These are phyloP conservation scores for Solanum corneliomulleri DNA, from an alignment of 257 asterid species.

Conservation along the genomic window DNA sequence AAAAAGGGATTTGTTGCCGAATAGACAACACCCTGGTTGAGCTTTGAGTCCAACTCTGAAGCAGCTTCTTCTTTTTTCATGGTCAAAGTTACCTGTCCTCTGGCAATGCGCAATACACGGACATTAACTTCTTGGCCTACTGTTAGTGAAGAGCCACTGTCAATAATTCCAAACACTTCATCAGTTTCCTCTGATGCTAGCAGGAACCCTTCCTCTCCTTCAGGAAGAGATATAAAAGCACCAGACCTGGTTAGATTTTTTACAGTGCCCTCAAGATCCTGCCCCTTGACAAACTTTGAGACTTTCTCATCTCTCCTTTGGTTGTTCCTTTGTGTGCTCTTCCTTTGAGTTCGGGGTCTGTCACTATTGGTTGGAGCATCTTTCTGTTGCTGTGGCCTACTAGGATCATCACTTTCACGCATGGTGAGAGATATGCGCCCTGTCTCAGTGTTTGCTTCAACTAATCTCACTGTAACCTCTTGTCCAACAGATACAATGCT, in stretches of 20 bases:
- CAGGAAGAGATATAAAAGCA: slow-evolving; percentile 84
- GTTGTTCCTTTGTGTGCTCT: slow-evolving; percentile 28
- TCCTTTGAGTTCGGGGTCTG: slow-evolving; percentile 59
- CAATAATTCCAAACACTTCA: slow-evolving; percentile 47
- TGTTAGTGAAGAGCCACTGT: slow-evolving; percentile 66
- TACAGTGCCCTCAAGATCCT: slow-evolving; percentile 79
- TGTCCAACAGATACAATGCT: slow-evolving; percentile 80
- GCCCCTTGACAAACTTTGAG: slow-evolving; percentile 70
- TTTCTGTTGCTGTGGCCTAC: slow-evolving; percentile 35
- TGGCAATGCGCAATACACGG: slow-evolving; percentile 66
- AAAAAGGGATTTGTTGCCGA: slow-evolving; percentile 77
- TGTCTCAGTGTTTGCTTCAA: slow-evolving; percentile 67
- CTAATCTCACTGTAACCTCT: slow-evolving; percentile 78
- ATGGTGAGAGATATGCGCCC: slow-evolving; percentile 84
- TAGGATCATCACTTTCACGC: slow-evolving; percentile 56
- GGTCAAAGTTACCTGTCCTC: slow-evolving; percentile 80
- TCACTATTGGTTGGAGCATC: slow-evolving; percentile 30
- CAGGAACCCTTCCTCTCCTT: slow-evolving; percentile 95
- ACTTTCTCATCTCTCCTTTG: slow-evolving; percentile 52
- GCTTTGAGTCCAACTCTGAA: slow-evolving; percentile 44
- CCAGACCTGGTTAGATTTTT: slow-evolving; percentile 72
- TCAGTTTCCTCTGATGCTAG: slow-evolving; percentile 68
- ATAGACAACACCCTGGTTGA: slow-evolving; percentile 48
- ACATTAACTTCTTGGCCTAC: slow-evolving; percentile 81
- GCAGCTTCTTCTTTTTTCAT: slow-evolving; percentile 72